Percentiles rank a stretch among this genome's conserved stretches.
These are phyloP conservation scores for Metarhizium album DNA, from an alignment of 2,329 filamentous ascomycete genomes.

Conservation along the genomic window DNA sequence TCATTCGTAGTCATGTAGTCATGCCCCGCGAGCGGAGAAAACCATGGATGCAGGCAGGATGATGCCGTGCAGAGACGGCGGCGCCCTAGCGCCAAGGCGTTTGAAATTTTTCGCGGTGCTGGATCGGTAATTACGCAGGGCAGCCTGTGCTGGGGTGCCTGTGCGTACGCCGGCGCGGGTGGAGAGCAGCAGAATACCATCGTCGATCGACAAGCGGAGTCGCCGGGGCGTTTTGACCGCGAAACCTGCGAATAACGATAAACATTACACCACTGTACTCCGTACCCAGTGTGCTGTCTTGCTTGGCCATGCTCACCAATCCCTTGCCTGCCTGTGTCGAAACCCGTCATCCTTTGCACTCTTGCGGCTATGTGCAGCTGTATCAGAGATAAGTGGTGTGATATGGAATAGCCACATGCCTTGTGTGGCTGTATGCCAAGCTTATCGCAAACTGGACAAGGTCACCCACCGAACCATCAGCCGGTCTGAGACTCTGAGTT, in stretches of 20 bases:
- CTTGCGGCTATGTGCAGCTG: neutral
- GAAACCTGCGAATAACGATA: neutral
- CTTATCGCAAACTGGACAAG: neutral
- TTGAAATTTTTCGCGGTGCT: neutral
- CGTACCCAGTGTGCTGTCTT: too few relatives aligned
- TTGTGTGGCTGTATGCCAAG: neutral
- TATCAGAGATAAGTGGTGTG: too few relatives aligned
- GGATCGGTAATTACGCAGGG: neutral
- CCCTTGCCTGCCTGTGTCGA: neutral
- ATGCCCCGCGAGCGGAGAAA: neutral
- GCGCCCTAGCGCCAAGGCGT: neutral
- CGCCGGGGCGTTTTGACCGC: conserved; percentile 1
- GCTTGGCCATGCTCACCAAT: neutral
- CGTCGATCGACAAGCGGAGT: conserved; percentile 4
- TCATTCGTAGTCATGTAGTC: too few relatives aligned
- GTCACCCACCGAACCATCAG: neutral
- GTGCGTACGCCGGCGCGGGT: neutral
- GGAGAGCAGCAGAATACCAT: neutral
- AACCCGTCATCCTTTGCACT: neutral
- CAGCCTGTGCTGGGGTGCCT: neutral
- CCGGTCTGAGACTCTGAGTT: too few relatives aligned
- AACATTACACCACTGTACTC: neutral
- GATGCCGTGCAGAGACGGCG: conserved; percentile 6
- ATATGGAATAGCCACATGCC: neutral
- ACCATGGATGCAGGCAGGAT: neutral